Evolutionary conservation across 768 basidiomycete genomes (phyloP).

Genomic region (Kwoniella europaea): DNA sequence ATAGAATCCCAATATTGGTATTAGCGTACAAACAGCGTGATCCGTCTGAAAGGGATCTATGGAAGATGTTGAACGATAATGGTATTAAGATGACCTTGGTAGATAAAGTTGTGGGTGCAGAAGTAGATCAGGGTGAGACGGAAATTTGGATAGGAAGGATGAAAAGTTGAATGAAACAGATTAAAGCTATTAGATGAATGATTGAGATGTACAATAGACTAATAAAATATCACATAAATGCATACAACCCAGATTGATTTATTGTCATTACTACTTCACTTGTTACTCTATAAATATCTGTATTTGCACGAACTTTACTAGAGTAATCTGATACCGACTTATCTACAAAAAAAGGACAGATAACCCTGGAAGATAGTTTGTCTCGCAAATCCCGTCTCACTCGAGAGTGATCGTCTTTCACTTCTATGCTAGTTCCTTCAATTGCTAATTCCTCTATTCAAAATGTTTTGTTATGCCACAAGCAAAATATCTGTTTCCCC

Average conservation of each 20-base stretch:
- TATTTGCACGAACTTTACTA: no score
- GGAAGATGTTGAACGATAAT: slow-evolving; percentile 66
- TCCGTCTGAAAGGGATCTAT: slow-evolving; percentile 72
- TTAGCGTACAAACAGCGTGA: slow-evolving; percentile 90
- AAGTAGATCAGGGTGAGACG: slow-evolving; percentile 62
- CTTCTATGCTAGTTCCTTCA: background rate
- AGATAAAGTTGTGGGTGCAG: slow-evolving; percentile 66
- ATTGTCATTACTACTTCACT: no score
- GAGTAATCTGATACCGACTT: no score
- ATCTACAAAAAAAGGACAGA: no score
- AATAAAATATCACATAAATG: background rate
- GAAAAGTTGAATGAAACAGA: background rate
- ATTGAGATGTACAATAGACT: background rate
- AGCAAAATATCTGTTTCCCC: no score
- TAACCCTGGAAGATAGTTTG: no score
- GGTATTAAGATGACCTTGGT: slow-evolving; percentile 68
- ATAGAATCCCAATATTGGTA: slow-evolving; percentile 63
- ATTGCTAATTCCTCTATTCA: no score
- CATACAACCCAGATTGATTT: slow-evolving; percentile 1
- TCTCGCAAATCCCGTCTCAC: no score
- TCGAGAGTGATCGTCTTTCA: no score
- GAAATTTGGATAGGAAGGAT: slow-evolving; percentile 49
- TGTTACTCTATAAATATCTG: no score
- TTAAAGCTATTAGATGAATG: no score
- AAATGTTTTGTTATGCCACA: no score